These are phyloP conservation scores for Debaryomyces hansenii DNA, from an alignment of 805 yeast species.

Conservation along the genomic window DNA sequence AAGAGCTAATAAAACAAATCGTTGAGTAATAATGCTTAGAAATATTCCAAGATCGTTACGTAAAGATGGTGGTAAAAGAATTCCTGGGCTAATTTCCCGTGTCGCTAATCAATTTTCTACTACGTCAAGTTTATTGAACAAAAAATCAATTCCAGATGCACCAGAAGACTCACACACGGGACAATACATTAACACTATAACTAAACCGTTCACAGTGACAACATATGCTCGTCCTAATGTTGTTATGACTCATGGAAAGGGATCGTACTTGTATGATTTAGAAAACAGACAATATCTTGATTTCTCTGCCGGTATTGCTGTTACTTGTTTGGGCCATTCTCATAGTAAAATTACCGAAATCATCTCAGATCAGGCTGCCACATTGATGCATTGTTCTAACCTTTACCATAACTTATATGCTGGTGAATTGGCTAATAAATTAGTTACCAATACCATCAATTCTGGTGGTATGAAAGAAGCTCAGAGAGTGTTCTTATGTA, in stretches of 20 bases:
- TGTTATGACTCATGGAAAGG: conserved; percentile 77
- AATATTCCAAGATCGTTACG: conserved; percentile 1
- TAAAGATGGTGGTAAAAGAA: not conserved
- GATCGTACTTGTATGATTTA: conserved; percentile 77
- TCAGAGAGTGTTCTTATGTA: conserved; percentile 63
- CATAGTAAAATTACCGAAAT: conserved; percentile 73
- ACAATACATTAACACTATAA: conserved; percentile 44
- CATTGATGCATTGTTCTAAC: conserved; percentile 82
- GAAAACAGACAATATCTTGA: conserved; percentile 80
- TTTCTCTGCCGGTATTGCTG: conserved; percentile 96
- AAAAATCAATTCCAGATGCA: conserved; percentile 23
- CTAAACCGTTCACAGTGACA: conserved; percentile 61
- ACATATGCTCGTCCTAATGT: conserved; percentile 80
- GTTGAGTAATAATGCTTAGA: conserved; percentile 11
- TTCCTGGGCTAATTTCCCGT: not conserved
- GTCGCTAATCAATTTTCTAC: not conserved
- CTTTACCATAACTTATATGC: conserved; percentile 84
- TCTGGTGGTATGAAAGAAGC: conserved; percentile 84
- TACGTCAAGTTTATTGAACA: not conserved
- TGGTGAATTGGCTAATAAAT: conserved; percentile 68
- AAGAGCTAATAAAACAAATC: too few relatives aligned
- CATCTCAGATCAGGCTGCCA: conserved; percentile 66
- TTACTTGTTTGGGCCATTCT: conserved; percentile 90
- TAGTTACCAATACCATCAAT: conserved; percentile 66
- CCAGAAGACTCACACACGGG: conserved; percentile 31